Evolutionary conservation across 768 basidiomycete species (phyloP).

Genomic region (Lentinula sp.): DNA sequence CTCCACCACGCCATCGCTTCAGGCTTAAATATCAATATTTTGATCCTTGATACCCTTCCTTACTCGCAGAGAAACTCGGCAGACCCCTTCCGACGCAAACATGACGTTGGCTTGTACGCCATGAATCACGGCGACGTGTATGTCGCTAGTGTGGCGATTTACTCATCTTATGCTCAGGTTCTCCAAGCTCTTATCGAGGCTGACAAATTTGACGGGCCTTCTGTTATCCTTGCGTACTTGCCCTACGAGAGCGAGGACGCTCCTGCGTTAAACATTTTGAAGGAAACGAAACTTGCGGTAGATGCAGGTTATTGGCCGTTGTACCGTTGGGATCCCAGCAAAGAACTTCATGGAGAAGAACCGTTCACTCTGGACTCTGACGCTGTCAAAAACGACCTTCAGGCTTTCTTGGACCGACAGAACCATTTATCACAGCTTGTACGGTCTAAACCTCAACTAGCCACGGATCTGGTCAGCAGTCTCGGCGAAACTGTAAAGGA

Average conservation of each 20-base stretch:
- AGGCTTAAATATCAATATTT: constrained; percentile 87
- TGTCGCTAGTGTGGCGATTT: constrained; percentile 92
- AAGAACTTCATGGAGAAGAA: constrained; percentile 68
- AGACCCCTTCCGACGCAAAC: constrained; percentile 78
- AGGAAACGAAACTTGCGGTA: constrained; percentile 95
- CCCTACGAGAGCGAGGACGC: constrained; percentile 78
- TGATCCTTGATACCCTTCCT: constrained; percentile 89
- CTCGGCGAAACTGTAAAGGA: constrained; percentile 81
- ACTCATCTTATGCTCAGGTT: constrained; percentile 92
- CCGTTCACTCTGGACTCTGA: constrained; percentile 93
- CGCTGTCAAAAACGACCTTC: constrained; percentile 87
- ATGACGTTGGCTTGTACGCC: constrained; percentile 95
- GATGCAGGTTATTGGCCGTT: constrained; percentile 97
- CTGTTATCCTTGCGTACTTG: constrained; percentile 89
- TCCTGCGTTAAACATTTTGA: constrained; percentile 83
- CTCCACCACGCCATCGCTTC: constrained; percentile 93
- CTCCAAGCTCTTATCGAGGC: constrained; percentile 90
- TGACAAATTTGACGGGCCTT: constrained; percentile 84
- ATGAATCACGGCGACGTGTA: constrained; percentile 98
- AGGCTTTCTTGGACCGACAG: constrained; percentile 91
- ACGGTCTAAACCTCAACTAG: constrained; percentile 72
- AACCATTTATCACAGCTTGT: constrained; percentile 95
- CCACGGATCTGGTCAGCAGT: constrained; percentile 76
- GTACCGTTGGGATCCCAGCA: constrained; percentile 94
- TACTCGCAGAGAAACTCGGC: constrained; percentile 71